phyloP scores from a whole-genome alignment of 257 asterid species.

The Gynochthodes officinalis region DNA sequence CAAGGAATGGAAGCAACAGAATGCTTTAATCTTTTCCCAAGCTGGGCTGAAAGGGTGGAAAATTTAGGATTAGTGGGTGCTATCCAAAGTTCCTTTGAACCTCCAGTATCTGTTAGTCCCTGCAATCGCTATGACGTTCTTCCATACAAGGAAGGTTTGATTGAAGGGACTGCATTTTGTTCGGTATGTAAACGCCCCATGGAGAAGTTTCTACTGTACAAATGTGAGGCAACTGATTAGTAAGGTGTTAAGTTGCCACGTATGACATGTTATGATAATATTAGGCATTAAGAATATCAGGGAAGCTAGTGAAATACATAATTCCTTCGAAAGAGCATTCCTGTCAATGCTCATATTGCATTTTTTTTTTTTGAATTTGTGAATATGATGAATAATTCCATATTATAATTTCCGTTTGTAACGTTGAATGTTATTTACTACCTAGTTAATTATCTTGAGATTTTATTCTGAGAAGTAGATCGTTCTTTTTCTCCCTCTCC shows the following conservation, averaged over 20 bases:
- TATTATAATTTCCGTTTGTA: too few relatives aligned
- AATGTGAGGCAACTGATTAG: constrained; percentile 40
- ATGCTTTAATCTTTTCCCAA: constrained; percentile 28
- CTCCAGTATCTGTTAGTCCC: constrained; percentile 18
- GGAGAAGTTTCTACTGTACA: constrained; percentile 55
- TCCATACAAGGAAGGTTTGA: constrained; percentile 51
- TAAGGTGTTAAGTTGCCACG: background rate
- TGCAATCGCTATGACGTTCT: constrained; percentile 41
- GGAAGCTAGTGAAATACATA: background rate
- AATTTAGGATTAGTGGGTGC: constrained; percentile 47
- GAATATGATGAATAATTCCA: too few relatives aligned
- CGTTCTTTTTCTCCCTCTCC: too few relatives aligned
- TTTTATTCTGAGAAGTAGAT: too few relatives aligned
- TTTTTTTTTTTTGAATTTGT: too few relatives aligned
- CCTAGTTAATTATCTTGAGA: background rate
- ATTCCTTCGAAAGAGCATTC: background rate
- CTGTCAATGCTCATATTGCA: background rate
- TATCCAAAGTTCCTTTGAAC: constrained; percentile 27
- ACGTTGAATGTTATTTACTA: too few relatives aligned
- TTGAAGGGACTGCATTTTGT: constrained; percentile 38
- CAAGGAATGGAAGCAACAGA: constrained; percentile 26
- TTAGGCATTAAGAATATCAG: background rate
- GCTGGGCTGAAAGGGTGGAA: constrained; percentile 34
- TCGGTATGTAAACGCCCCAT: constrained; percentile 43
- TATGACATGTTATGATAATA: background rate